phyloP scores from a whole-genome alignment of 129 eudicot species.

The Lonicera japonica region DNA sequence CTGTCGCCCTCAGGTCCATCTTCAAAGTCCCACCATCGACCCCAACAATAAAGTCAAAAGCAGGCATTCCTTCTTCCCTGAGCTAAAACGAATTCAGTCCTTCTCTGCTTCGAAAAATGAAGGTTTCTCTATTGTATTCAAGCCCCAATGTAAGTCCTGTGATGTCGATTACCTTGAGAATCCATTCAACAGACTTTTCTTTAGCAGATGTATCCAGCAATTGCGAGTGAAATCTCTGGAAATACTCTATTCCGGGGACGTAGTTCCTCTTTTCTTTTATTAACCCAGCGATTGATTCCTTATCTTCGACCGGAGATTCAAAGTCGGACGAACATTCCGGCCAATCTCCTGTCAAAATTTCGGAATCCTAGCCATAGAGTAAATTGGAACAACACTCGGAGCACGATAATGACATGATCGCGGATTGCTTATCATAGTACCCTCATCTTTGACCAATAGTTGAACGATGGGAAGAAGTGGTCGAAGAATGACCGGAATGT shows the following conservation, averaged over 20 bases:
- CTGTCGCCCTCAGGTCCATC: no score
- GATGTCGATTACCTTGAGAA: constrained; percentile 61
- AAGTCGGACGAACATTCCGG: constrained; percentile 58
- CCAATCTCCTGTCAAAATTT: constrained; percentile 31
- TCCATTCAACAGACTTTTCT: constrained; percentile 84
- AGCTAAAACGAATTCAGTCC: no score
- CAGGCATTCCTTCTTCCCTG: no score
- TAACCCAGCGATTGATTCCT: constrained; percentile 70
- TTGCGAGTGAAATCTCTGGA: constrained; percentile 35
- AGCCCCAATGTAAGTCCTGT: no score
- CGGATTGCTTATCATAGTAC: constrained; percentile 33
- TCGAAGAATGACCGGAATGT: constrained; percentile 16
- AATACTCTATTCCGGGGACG: constrained; percentile 43
- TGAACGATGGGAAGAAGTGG: constrained; percentile 15
- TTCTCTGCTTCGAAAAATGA: no score
- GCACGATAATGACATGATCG: constrained; percentile 69
- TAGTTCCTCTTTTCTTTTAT: constrained; percentile 66
- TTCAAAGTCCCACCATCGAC: no score
- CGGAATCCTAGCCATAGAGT: constrained; percentile 86
- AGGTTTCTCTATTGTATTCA: no score
- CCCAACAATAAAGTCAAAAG: no score
- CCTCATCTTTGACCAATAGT: constrained; percentile 8
- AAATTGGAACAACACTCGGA: constrained; percentile 77
- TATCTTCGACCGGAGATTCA: constrained; percentile 41
- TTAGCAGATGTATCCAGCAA: constrained; percentile 61